These are phyloP conservation scores for Russula ochroleuca DNA, from an alignment of 768 basidiomycete species.

Conservation along the genomic window DNA sequence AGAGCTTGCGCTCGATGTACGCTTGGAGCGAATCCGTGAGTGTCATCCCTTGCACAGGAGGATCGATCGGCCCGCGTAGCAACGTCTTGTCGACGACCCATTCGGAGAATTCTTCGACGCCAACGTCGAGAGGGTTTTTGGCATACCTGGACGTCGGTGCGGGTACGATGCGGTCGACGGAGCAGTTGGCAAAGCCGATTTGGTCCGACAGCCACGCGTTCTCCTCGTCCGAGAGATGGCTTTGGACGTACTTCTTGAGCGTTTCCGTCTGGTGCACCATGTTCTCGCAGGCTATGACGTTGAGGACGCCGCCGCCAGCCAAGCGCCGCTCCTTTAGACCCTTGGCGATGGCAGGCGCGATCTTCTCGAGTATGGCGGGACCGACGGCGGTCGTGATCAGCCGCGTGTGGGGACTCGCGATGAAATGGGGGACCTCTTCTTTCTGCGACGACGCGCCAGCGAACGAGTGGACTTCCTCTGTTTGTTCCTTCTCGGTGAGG, in stretches of 20 bases:
- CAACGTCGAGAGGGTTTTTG: slow-evolving; percentile 36
- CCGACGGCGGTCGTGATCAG: slow-evolving; percentile 41
- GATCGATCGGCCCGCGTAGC: slow-evolving; percentile 32
- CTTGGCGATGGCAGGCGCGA: slow-evolving; percentile 36
- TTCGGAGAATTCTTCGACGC: slow-evolving; percentile 41
- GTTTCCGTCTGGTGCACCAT: slow-evolving; percentile 36
- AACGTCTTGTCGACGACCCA: slow-evolving; percentile 38
- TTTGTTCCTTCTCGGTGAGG: slow-evolving; percentile 31
- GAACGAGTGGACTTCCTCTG: slow-evolving; percentile 26
- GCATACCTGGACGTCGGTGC: slow-evolving; percentile 15
- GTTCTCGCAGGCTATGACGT: slow-evolving; percentile 43
- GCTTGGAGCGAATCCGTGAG: slow-evolving; percentile 35
- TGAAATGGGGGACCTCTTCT: slow-evolving; percentile 21
- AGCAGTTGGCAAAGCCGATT: slow-evolving; percentile 42
- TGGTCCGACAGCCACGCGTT: slow-evolving; percentile 31
- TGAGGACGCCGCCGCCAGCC: slow-evolving; percentile 30
- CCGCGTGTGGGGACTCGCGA: slow-evolving; percentile 30
- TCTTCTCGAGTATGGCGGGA: slow-evolving; percentile 35
- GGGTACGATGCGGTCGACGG: slow-evolving; percentile 40
- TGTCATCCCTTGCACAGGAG: slow-evolving; percentile 34
- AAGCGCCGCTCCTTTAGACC: slow-evolving; percentile 34
- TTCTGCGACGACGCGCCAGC: slow-evolving; percentile 29
- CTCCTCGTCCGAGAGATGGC: slow-evolving; percentile 34
- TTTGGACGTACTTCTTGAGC: slow-evolving; percentile 33
- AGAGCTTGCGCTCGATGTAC: slow-evolving; percentile 43